phyloP scores from a whole-genome alignment of 2,329 filamentous ascomycete genomes.

The Nakataea oryzae region DNA sequence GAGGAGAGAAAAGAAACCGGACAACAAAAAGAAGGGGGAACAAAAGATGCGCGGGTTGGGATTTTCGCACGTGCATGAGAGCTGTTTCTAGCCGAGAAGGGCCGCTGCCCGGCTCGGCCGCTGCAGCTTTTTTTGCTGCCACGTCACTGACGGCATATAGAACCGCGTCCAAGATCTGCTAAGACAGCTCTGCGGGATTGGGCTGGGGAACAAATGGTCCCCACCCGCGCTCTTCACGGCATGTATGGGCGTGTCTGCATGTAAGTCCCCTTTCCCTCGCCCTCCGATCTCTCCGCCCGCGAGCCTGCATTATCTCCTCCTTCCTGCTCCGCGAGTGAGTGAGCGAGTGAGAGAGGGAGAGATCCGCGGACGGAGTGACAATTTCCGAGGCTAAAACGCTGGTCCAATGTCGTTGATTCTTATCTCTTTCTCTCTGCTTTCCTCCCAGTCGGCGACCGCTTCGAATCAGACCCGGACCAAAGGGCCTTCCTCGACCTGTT shows the following conservation, averaged over 20 bases:
- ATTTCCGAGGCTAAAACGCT: not conserved
- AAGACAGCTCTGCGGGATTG: conserved; percentile 46
- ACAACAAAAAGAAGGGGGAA: not conserved
- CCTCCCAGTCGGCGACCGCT: conserved; percentile 18
- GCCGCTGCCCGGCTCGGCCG: no score
- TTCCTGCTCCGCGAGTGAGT: not conserved
- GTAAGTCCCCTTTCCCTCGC: conserved; percentile 20
- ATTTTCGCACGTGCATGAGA: not conserved
- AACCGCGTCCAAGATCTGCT: conserved; percentile 34
- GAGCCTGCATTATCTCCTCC: not conserved
- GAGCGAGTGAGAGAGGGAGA: no score
- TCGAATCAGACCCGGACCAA: conserved; percentile 16
- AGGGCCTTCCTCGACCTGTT: conserved; percentile 19
- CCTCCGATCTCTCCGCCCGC: not conserved
- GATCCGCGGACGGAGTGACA: not conserved
- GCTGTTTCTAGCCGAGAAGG: not conserved
- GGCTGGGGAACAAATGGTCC: conserved; percentile 41
- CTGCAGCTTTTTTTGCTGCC: not conserved
- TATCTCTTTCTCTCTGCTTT: not conserved
- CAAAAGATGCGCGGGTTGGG: not conserved
- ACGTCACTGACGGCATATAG: conserved; percentile 14
- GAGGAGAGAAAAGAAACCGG: no score
- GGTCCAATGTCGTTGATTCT: not conserved
- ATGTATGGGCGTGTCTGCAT: conserved; percentile 43
- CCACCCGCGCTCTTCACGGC: conserved; percentile 46